Evolutionary conservation across 2,329 filamentous ascomycete species (phyloP), one percentile per base, ranked within the genome.

Genomic region (Zymoseptoria brevis): DNA sequence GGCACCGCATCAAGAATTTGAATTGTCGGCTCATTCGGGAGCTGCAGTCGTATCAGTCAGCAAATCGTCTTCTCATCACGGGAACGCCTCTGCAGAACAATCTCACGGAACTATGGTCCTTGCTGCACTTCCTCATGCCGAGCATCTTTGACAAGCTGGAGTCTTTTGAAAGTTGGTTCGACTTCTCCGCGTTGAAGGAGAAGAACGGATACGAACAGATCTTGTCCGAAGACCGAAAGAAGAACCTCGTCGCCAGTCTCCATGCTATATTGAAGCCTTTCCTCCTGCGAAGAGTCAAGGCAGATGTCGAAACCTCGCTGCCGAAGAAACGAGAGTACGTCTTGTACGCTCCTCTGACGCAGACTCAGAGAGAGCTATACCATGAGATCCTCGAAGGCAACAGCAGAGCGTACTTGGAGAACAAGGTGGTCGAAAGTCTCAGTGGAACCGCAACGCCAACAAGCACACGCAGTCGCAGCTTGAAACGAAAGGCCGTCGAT

Each of bases 291-390:
- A 83, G 94, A 19, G 83, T 99, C 63, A 99, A 99, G 75, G 88
- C 90, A 0, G 94, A 99, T 69, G 94, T 99, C 0, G 93, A 96
- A 57, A 87, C 87, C 1, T 84, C 90, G 53, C 80, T 99, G n/a
- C 94, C 94, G 0, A 95, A 93, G 75, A 99, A 99, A 77, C 84
- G 94, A 26, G 94, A 99, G 73, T 99, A 99, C 66, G 89, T 99
- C 2, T 77, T 99, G 0, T 97, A 94, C 68, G 94, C 94, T 0
- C 94, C 94, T 0, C 85, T 99, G 75, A 96, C 91, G 0, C 83
- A 86, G 22, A 90, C 94, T 66, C 94, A 99, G 71, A 90, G 91
- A 2, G 93, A 96, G 58, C 75, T 99, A 0, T 99, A 99, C 70
- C 83, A 92, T 26, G 83, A 88, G 16, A 96, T 93, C 35, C 68